Evolutionary conservation across 495 filamentous ascomycete species (phyloP), one percentile per base, ranked within the genome.

Genomic region (Lasiosphaeria ovina): DNA sequence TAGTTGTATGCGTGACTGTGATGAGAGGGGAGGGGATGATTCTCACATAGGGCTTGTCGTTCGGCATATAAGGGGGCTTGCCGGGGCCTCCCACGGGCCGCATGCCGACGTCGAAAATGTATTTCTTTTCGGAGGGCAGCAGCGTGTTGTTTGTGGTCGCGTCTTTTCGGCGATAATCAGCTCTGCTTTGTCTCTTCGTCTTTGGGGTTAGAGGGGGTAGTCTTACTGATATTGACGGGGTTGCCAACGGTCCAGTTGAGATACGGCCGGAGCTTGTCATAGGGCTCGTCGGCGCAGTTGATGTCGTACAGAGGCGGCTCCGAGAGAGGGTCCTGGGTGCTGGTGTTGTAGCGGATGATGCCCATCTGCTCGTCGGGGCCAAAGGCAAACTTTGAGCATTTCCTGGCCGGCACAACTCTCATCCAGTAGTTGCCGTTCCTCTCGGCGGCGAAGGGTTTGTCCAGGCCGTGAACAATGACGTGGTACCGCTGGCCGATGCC

Each of bases 391-490:
- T 55, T 55, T 14, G 40, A 48, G 40, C 58, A 61, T 2, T 61
- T 61, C 6, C 52, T 10, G 44, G 58, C 58, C 11, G 52, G 51
- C 0, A 12, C 35, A 0, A 45, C 44, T 34, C 58, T 8, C 51
- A 61, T 61, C 86, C 86, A 89, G 69, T 84, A 88, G 58, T 80
- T 75, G 24, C 63, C 70, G 51, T 60, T 51, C 5, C 51, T 17
- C 17, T 55, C 52, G 6, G 34, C 51, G 9, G 33, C 38, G 34
- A 55, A 56, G 3, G 58, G 51, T 55, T 61, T 54, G 80, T 73
- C 44, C 82, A 76, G 7, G 85, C 85, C 50, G 51, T 77, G 77
- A 24, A 89, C 74, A 56, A 90, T 77, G 32, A 89, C 70, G 61
- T 88, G 78, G 69, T 87, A 87, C 24, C 87, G 77, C 69, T 90